Evolutionary conservation across 2,329 filamentous ascomycete genomes (phyloP), one percentile per base, ranked within the genome.

Genomic region (Hypoxylon sp.): DNA sequence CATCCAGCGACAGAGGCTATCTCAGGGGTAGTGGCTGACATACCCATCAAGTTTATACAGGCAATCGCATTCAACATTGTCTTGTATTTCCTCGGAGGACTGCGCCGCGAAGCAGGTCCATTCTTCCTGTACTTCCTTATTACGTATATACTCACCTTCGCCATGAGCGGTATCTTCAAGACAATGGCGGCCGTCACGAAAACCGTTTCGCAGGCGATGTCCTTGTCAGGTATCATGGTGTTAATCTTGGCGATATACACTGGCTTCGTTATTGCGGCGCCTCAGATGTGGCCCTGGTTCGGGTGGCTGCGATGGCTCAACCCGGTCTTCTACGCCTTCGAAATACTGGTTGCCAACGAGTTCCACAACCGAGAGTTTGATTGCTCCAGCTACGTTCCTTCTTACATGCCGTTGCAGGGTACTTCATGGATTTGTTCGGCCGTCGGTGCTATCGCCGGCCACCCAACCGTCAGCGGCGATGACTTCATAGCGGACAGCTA

Each of bases 41-140:
- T 71, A 3, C 69, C 87, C 0, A 79, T 87, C 71, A 89, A 89
- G 70, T 84, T 89, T 57, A 60, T 80, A 3, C 81, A 80, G 0
- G 80, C 83, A 0, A 73, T 80, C 0, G 70, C 78, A 3, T 89
- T 88, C 78, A 86, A 89, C 68, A 61, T 87, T 2, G 79, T 85
- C 12, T 74, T 89, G 2, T 89, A 89, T 75, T 89, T 89, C 20
- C 26, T 59, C 1, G 22, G 83, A 0, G 81, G 80, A 0, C 77
- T 88, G 2, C 76, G 81, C 1, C 83, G 90, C 26, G 85, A 87
- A 52, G 81, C 91, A 0, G 87, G 84, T 0, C 80, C 87, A 0
- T 96, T 94, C 81, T 96, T 96, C 79, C 83, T 93, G 67, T 96
- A 90, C 80, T 84, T 91, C 66, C 79, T 96, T 16, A 84, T 93